Evolutionary conservation across 164 flowering plant genomes (phyloP), one percentile per base, ranked within the genome.

Genomic region (Saururus chinensis): DNA sequence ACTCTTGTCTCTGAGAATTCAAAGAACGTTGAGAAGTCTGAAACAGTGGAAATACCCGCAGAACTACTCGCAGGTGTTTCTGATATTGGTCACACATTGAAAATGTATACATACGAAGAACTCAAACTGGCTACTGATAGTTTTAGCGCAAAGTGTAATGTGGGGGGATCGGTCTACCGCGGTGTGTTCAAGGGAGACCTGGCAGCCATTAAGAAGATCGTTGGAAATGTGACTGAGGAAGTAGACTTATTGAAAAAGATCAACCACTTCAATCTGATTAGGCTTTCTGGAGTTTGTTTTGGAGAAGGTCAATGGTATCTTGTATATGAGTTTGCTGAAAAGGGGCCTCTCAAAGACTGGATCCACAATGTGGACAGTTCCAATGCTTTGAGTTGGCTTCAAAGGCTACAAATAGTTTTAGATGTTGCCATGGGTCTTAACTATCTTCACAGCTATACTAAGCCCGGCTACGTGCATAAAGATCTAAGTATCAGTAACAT

Each of bases 371-470:
- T 19, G 55, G 62, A 48, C 10, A 70, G 58, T 51, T 63, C 51
- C 0, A 71, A 73, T 56, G 51, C 52, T 64, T 74, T 85, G 69
- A 78, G 66, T 58, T 92, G 96, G 96, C 71, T 69, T 12, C 78
- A 75, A 60, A 75, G 92, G 65, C 68, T 86, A 17, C 86, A 81
- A 66, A 84, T 92, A 51, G 83, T 80, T 58, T 53, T 79, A 37
- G 92, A 85, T 67, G 79, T 87, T 14, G 92, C 92, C 19, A 78
- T 68, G 12, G 95, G 96, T 23, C 88, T 92, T 40, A 66, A 81
- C 61, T 92, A 92, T 73, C 86, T 92, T 49, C 96, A 92, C 64
- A 76, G 76, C 67, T 83, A 73, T 66, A 74, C 88, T 9, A 66
- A 51, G 19, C 92, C 88, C 23, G 80, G 88, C n/a, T 71, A 81